A percentile compares a stretch with the other conserved stretches of the same genome.
Evolutionary conservation across 257 asterid genomes (phyloP).

Genomic region (Solanum tarijense): DNA sequence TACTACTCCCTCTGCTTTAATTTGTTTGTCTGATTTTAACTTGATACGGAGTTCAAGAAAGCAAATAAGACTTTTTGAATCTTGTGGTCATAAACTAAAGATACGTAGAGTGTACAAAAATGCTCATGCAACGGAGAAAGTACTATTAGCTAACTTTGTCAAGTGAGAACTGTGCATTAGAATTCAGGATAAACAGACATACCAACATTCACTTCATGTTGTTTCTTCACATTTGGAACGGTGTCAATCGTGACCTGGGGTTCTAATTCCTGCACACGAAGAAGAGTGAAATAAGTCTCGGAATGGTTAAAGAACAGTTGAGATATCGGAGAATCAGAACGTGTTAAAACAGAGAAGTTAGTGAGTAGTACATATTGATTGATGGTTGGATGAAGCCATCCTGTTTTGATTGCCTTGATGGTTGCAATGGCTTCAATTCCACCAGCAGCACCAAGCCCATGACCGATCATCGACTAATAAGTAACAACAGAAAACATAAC

Average conservation of each 20-base stretch:
- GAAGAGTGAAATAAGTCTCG: neutral
- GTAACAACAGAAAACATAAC: neutral
- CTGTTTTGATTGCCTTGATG: constrained; percentile 69
- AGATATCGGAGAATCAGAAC: neutral
- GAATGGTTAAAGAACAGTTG: neutral
- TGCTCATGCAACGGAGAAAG: too few relatives aligned
- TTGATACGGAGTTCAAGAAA: too few relatives aligned
- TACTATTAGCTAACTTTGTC: neutral
- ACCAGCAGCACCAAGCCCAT: constrained; percentile 87
- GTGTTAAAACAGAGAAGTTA: neutral
- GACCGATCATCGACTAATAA: constrained; percentile 83
- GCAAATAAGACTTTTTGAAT: too few relatives aligned
- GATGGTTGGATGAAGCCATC: constrained; percentile 92
- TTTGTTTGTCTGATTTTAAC: too few relatives aligned
- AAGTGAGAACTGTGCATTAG: neutral
- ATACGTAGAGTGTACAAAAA: too few relatives aligned
- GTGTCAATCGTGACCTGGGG: constrained; percentile 24
- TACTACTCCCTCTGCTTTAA: too few relatives aligned
- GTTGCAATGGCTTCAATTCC: constrained; percentile 93
- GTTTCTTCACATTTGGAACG: constrained; percentile 64
- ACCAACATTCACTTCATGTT: constrained; percentile 60
- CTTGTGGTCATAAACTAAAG: too few relatives aligned
- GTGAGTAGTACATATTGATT: constrained; percentile 50
- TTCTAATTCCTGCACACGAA: constrained; percentile 11
- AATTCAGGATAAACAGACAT: constrained; percentile 9